Evolutionary conservation across 2,329 filamentous ascomycete genomes (phyloP), one percentile per base, ranked within the genome.

Genomic region (Daldinia sp.): DNA sequence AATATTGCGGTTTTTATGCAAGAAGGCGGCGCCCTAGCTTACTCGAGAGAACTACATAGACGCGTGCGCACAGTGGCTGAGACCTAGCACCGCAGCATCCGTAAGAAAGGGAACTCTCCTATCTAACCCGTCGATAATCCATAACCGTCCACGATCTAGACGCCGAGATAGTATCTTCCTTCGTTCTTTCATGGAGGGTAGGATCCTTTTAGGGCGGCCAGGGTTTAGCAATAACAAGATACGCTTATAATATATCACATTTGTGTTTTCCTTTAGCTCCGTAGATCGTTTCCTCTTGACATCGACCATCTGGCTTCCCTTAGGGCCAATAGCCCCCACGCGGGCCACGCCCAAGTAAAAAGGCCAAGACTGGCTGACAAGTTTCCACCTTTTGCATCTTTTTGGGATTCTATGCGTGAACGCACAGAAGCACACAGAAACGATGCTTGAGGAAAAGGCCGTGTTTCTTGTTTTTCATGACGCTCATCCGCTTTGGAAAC

Each of bases 31-130:
- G 61, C 29, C 32, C 45, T 35, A 58, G 4, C 48, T 56, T 25
- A 45, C 29, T 37, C 7, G n/a, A n/a, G n/a, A 59, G 34, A 58
- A n/a, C 30, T 37, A n/a, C n/a, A n/a, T n/a, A 11, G 51, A 63
- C 62, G 62, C 62, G 62, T 61, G 49, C 17, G 59, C 56, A 53
- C 35, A 27, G 65, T 68, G 65, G 65, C 65, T 68, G 63, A 68
- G 63, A 63, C 60, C 50, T 61, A 30, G 49, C 59, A 61, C 55
- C n/a, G 58, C 61, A 65, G 58, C 45, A 62, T 51, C 63, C 41
- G 35, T 58, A 30, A 30, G 17, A 52, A 48, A 19, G 43, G 29
- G 32, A 45, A 11, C 8, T 32, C n/a, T 29, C 35, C 17, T 39
- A 35, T 48, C 53, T 49, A 57, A 54, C 37, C 41, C 25, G n/a